phyloP scores from a whole-genome alignment of 176 grass and related monocot genomes.

The Aegilops umbellulata region DNA sequence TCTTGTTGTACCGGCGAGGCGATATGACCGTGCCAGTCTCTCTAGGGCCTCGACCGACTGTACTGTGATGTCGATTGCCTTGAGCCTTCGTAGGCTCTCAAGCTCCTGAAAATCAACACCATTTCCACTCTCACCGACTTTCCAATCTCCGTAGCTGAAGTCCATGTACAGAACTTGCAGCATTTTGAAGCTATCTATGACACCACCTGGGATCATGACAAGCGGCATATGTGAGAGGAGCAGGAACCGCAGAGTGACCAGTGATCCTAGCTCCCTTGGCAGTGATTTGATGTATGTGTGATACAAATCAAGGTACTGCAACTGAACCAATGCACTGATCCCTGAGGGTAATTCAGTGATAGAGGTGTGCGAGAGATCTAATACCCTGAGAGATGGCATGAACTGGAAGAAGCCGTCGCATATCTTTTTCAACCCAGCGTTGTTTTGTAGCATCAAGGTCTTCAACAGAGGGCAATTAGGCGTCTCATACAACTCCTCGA shows the following conservation, averaged over 20 bases:
- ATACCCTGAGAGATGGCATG: conserved; percentile 75
- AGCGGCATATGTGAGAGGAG: conserved; percentile 68
- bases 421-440: conserved; percentile 60
- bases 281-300: conserved; percentile 62
- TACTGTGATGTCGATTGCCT: conserved; percentile 71
- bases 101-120: conserved; percentile 83
- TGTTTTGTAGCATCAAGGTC: conserved; percentile 67
- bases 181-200: conserved; percentile 52
- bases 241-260: conserved; percentile 64
- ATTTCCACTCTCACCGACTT: conserved; percentile 48
- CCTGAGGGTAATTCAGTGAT: conserved; percentile 70
- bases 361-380: conserved; percentile 72
- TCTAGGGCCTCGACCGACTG: conserved; percentile 52
- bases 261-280: conserved; percentile 56
- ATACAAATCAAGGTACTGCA: conserved; percentile 78
- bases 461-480: conserved; percentile 65
- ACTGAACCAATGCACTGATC: conserved; percentile 44
- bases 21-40: conserved; percentile 45
- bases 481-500: conserved; percentile 55
- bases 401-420: conserved; percentile 71
- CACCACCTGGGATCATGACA: conserved; percentile 60
- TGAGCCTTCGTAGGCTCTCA: conserved; percentile 63
- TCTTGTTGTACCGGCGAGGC: conserved; percentile 61
- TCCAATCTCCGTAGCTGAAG: conserved; percentile 78
- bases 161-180: conserved; percentile 88